These are phyloP conservation scores for Phoma sp. DNA, from an alignment of 2,329 filamentous ascomycete genomes.

Conservation along the genomic window DNA sequence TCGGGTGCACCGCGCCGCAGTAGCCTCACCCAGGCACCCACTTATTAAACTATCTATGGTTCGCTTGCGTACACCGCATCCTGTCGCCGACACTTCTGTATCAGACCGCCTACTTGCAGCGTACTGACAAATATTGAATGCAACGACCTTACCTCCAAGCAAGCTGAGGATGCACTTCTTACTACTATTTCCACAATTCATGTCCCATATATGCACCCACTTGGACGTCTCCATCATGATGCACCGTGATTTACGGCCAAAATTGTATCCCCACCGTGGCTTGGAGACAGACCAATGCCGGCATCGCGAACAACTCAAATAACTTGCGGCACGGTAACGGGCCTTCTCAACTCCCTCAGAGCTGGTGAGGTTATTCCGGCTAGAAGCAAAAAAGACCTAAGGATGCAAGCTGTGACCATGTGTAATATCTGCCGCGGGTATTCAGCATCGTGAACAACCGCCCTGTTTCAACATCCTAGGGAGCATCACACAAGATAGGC, in stretches of 20 bases:
- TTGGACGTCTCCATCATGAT: not conserved
- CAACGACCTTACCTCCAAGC: not conserved
- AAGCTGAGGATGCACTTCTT: not conserved
- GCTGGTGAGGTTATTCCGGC: not conserved
- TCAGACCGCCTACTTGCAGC: conserved; percentile 1
- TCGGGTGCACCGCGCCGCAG: not conserved
- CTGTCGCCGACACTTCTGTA: not conserved
- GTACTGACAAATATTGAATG: conserved; percentile 9
- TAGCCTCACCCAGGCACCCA: not conserved
- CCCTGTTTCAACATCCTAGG: no score
- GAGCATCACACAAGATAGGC: no score
- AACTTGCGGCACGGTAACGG: not conserved
- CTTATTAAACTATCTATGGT: not conserved
- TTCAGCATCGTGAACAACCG: no score
- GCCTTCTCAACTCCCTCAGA: not conserved
- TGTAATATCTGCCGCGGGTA: no score
- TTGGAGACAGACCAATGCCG: not conserved
- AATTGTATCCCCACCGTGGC: not conserved
- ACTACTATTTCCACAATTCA: not conserved
- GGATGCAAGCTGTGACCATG: no score
- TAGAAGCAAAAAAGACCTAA: no score
- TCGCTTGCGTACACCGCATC: not conserved
- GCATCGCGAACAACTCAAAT: not conserved
- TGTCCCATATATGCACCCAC: not conserved
- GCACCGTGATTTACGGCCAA: not conserved